Percentiles rank a stretch among this genome's conserved stretches.
Conservation (phyloP, 179 eudicot genomes). For the Drosera spatulata region DNA sequence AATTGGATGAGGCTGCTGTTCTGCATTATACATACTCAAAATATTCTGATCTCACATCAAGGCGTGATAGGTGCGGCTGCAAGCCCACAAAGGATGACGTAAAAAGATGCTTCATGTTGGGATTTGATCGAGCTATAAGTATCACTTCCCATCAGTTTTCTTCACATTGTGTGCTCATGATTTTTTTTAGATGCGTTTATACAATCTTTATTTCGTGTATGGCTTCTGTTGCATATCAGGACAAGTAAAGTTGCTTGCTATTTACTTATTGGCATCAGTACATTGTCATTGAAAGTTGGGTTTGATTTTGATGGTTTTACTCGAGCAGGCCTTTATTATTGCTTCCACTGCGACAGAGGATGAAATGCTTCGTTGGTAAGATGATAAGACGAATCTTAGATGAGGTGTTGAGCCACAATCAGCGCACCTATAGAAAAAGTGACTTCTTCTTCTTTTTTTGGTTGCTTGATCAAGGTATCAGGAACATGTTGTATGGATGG, state of each 20-base stretch:
- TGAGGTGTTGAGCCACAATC: no score
- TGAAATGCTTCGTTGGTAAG: constrained; percentile 80
- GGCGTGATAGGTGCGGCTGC: constrained; percentile 82
- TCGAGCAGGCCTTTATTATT: constrained; percentile 71
- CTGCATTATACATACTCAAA: constrained; percentile 71
- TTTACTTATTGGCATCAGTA: no score
- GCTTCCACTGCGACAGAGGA: constrained; percentile 77
- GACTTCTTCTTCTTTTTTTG: neutral
- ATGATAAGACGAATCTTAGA: no score
- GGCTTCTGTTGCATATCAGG: no score
- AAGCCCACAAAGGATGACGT: constrained; percentile 77
- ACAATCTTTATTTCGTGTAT: neutral
- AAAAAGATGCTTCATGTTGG: constrained; percentile 84
- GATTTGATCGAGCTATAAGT: constrained; percentile 85
- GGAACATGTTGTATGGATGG: constrained; percentile 73
- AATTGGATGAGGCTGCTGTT: constrained; percentile 79
- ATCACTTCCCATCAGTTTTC: neutral
- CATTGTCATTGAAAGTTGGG: no score
- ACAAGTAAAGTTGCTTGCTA: no score
- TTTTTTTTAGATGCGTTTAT: neutral
- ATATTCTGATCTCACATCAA: constrained; percentile 73
- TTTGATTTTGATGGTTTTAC: neutral
- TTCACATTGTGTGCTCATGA: neutral
- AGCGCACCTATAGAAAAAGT: no score
- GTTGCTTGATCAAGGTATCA: constrained; percentile 32